Evolutionary conservation across 2,329 filamentous ascomycete species (phyloP).

Genomic region (Fusarium nodosum): DNA sequence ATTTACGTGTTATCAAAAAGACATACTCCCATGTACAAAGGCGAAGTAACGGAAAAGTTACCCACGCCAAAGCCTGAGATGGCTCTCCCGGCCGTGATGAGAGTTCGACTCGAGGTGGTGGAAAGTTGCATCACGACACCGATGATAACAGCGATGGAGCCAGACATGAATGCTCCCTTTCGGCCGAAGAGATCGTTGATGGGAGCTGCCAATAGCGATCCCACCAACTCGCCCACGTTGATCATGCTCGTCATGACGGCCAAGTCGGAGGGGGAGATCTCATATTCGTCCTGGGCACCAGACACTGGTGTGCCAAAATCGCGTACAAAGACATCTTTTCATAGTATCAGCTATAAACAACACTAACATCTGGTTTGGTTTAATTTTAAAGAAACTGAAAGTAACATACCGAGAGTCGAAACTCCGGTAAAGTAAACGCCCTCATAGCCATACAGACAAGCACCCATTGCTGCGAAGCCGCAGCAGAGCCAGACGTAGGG

Average conservation of each 20-base stretch:
- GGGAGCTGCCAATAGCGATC: constrained; percentile 54
- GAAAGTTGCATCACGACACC: constrained; percentile 47
- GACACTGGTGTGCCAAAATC: constrained; percentile 51
- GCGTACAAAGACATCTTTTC: constrained; percentile 52
- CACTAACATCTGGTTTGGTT: background rate
- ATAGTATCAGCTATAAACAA: constrained; percentile 3
- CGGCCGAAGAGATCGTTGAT: constrained; percentile 55
- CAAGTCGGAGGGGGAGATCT: constrained; percentile 45
- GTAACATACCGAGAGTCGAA: constrained; percentile 50
- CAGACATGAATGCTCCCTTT: constrained; percentile 51
- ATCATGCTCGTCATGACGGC: constrained; percentile 56
- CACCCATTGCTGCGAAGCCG: constrained; percentile 55
- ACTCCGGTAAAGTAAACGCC: constrained; percentile 55
- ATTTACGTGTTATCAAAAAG: background rate
- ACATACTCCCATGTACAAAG: constrained; percentile 55
- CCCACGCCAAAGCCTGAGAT: constrained; percentile 51
- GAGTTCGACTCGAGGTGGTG: constrained; percentile 42
- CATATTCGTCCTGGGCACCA: constrained; percentile 48
- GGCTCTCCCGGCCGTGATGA: constrained; percentile 47
- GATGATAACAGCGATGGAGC: constrained; percentile 48
- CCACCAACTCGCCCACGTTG: constrained; percentile 57
- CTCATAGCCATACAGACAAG: constrained; percentile 56
- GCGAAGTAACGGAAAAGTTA: constrained; percentile 56
- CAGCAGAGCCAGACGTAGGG: constrained; percentile 53
- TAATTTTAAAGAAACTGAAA: background rate